Evolutionary conservation across 2,329 filamentous ascomycete genomes (phyloP).

Genomic region (Neonectria hederae): DNA sequence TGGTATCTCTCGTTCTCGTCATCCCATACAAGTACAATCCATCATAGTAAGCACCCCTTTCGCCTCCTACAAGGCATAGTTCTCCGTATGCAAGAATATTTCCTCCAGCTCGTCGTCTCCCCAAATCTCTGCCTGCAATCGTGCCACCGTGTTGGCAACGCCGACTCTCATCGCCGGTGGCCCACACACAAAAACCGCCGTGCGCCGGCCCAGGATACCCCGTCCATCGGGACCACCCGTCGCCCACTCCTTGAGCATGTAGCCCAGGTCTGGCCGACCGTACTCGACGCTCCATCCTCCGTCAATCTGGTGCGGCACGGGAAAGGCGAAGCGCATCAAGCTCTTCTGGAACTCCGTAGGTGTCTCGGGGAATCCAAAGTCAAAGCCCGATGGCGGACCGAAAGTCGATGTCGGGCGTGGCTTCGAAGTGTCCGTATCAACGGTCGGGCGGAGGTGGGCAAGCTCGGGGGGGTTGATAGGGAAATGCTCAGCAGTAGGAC

Average conservation of each 20-base stretch:
- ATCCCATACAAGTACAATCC: slow-evolving; percentile 37
- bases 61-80: slow-evolving; percentile 77
- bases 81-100: slow-evolving; percentile 94
- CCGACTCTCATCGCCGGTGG: slow-evolving; percentile 87
- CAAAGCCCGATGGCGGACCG: slow-evolving; percentile 71
- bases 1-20: slow-evolving; percentile 41
- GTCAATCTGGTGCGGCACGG: slow-evolving; percentile 72
- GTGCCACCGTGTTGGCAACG: slow-evolving; percentile 85
- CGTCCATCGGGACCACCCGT: slow-evolving; percentile 72
- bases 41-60: slow-evolving; percentile 5
- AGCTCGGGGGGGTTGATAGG: slow-evolving; percentile 61
- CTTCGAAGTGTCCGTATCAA: slow-evolving; percentile 43
- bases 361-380: slow-evolving; percentile 84
- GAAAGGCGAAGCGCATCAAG: slow-evolving; percentile 89
- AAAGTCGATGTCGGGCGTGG: slow-evolving; percentile 65
- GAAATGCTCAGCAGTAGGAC: slow-evolving; percentile 35
- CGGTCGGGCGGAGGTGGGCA: slow-evolving; percentile 63
- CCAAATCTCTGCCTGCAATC: slow-evolving; percentile 85
- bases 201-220: slow-evolving; percentile 79
- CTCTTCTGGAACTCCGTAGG: slow-evolving; percentile 90
- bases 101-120: slow-evolving; percentile 81
- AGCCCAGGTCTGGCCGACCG: slow-evolving; percentile 86
- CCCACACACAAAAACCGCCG: slow-evolving; percentile 93
- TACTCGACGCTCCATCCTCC: slow-evolving; percentile 94
- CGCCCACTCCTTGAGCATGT: slow-evolving; percentile 85